phyloP scores from a whole-genome alignment of 352 stramenopile genomes.

The Phytophthora boehmeriae region DNA sequence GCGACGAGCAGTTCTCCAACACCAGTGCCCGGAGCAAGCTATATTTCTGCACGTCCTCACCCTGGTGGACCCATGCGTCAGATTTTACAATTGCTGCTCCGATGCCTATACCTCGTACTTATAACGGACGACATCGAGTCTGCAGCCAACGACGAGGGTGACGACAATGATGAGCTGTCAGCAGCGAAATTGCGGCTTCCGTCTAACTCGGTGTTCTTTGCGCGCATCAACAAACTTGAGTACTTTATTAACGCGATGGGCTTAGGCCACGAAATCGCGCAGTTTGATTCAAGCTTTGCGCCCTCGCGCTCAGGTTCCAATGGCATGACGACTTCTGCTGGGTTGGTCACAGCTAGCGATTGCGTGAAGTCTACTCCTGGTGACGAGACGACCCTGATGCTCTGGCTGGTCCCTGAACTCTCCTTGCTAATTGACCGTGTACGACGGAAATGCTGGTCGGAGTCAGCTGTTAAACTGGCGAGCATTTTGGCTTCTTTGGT shows the following conservation, averaged over 20 bases:
- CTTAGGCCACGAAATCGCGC: slow-evolving; percentile 67
- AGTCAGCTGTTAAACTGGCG: slow-evolving; percentile 71
- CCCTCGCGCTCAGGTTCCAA: slow-evolving; percentile 54
- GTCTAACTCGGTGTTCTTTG: slow-evolving; percentile 70
- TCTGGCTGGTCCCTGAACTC: slow-evolving; percentile 82
- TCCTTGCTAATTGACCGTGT: slow-evolving; percentile 69
- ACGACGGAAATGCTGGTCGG: slow-evolving; percentile 69
- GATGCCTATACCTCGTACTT: slow-evolving; percentile 76
- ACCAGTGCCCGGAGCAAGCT: slow-evolving; percentile 29
- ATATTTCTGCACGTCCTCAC: slow-evolving; percentile 68
- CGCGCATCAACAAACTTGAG: slow-evolving; percentile 82
- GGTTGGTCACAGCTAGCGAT: slow-evolving; percentile 59
- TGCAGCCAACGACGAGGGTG: slow-evolving; percentile 24
- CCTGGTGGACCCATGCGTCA: slow-evolving; percentile 84
- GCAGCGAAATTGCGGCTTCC: slow-evolving; percentile 46
- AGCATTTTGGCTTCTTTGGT: slow-evolving; percentile 71
- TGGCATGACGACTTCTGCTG: slow-evolving; percentile 41
- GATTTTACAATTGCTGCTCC: slow-evolving; percentile 75
- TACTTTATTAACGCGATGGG: slow-evolving; percentile 87
- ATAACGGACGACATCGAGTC: slow-evolving; percentile 51
- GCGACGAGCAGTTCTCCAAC: slow-evolving; percentile 18
- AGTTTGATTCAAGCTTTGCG: slow-evolving; percentile 79
- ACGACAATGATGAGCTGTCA: slow-evolving; percentile 33
- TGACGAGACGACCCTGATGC: slow-evolving; percentile 76
- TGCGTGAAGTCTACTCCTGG: slow-evolving; percentile 67